phyloP scores from a whole-genome alignment of 1,284 basidiomycete genomes.

The Kwoniella shivajii region DNA sequence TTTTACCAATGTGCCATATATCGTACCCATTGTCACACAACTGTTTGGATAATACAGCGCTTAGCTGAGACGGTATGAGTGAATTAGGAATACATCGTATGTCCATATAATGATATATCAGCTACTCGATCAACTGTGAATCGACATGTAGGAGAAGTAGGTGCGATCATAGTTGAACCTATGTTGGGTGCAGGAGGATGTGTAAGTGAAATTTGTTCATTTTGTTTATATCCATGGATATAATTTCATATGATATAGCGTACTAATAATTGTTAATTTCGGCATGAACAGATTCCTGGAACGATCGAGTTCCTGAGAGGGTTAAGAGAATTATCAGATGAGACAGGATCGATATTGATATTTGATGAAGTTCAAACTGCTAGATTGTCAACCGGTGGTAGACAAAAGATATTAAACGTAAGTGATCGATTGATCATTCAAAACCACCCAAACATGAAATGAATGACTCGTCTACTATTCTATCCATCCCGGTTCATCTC shows the following conservation, averaged over 20 bases:
- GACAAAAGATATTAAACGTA: slow-evolving; percentile 25
- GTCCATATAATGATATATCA: slow-evolving; percentile 53
- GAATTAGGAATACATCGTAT: slow-evolving; percentile 33
- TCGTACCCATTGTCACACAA: too few species aligned
- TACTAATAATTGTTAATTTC: background rate
- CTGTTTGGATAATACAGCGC: background rate
- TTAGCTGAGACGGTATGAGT: background rate
- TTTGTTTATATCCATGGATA: background rate
- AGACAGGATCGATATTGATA: slow-evolving; percentile 57
- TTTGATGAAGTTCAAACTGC: slow-evolving; percentile 58
- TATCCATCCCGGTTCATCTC: too few species aligned
- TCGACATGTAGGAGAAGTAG: slow-evolving; percentile 45
- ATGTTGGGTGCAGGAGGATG: slow-evolving; percentile 56
- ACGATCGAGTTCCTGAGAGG: slow-evolving; percentile 53
- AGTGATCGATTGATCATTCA: background rate
- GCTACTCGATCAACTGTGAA: slow-evolving; percentile 45
- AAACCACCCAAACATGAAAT: too few species aligned
- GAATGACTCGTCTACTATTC: too few species aligned
- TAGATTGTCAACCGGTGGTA: slow-evolving; percentile 23
- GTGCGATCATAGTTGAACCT: slow-evolving; percentile 59
- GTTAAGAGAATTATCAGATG: slow-evolving; percentile 54
- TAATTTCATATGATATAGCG: background rate
- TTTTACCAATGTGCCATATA: too few species aligned
- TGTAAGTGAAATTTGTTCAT: slow-evolving; percentile 8
- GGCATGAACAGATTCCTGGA: slow-evolving; percentile 19